Evolutionary conservation across 2,329 filamentous ascomycete genomes (phyloP).

Genomic region (Albophoma yamanashiensis): DNA sequence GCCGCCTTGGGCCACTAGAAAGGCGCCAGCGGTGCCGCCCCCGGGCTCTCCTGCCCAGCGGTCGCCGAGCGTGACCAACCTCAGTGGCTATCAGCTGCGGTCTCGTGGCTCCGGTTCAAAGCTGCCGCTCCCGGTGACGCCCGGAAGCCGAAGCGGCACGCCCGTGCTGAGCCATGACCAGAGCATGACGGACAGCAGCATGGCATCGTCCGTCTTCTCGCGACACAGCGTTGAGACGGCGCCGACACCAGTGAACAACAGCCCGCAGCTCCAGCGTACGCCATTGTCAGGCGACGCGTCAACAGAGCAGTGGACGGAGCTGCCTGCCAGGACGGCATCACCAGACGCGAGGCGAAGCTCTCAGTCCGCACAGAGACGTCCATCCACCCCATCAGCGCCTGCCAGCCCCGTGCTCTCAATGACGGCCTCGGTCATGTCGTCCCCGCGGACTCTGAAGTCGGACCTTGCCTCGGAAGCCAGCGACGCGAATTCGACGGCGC

Average conservation of each 20-base stretch:
- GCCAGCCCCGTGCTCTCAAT: slow-evolving; percentile 14
- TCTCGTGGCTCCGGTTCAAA: slow-evolving; percentile 26
- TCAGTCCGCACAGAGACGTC: not conserved
- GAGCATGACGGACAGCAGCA: slow-evolving; percentile 31
- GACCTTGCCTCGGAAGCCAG: slow-evolving; percentile 4
- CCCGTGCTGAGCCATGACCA: slow-evolving; percentile 23
- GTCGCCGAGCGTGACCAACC: slow-evolving; percentile 15
- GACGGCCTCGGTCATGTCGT: slow-evolving; percentile 20
- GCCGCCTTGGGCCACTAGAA: slow-evolving; percentile 1
- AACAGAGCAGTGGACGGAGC: slow-evolving; percentile 12
- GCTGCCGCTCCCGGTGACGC: slow-evolving; percentile 26
- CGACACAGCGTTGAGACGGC: slow-evolving; percentile 22
- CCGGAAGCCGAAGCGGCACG: slow-evolving; percentile 21
- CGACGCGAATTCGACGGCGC: slow-evolving; percentile 7
- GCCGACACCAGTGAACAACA: slow-evolving; percentile 19
- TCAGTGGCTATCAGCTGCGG: slow-evolving; percentile 17
- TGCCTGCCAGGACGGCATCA: slow-evolving; percentile 7
- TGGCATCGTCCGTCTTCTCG: slow-evolving; percentile 30
- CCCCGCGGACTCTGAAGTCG: slow-evolving; percentile 13
- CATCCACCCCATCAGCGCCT: slow-evolving; percentile 5
- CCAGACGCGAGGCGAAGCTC: not conserved
- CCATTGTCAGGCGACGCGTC: slow-evolving; percentile 4
- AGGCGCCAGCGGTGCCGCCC: not conserved
- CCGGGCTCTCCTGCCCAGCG: slow-evolving; percentile 4
- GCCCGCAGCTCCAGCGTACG: slow-evolving; percentile 14